Conservation (phyloP, 345 rosid genomes). For the Abelmoschus esculentus region DNA sequence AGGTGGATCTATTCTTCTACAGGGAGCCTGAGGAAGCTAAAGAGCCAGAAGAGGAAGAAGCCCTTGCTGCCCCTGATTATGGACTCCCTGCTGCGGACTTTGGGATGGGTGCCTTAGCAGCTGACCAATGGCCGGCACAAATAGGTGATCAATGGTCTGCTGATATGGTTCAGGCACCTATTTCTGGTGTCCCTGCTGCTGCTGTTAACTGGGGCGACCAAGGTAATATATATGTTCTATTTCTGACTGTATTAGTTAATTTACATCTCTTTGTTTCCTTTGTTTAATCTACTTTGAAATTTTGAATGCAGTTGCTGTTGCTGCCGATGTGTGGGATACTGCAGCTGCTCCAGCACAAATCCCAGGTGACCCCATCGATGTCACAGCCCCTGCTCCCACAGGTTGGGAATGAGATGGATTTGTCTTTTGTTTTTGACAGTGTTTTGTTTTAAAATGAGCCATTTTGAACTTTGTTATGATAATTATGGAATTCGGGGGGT, state of each 20-base stretch:
- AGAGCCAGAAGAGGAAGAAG: constrained; percentile 58
- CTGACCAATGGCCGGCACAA: constrained; percentile 52
- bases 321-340: constrained; percentile 45
- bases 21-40: constrained; percentile 73
- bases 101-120: constrained; percentile 16
- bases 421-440: neutral
- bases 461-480: constrained; percentile 11
- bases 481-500: constrained; percentile 5
- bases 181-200: constrained; percentile 45
- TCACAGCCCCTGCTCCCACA: constrained; percentile 4
- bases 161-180: constrained; percentile 45
- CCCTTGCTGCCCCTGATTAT: constrained; percentile 36
- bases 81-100: constrained; percentile 30
- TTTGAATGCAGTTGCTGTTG: constrained; percentile 12
- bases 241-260: neutral
- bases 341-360: constrained; percentile 23
- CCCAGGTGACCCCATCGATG: neutral
- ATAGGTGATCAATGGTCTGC: constrained; percentile 54
- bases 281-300: neutral
- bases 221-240: neutral
- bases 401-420: constrained; percentile 40
- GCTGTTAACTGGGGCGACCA: constrained; percentile 33
- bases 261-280: neutral
- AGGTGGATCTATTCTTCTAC: constrained; percentile 78
- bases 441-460: constrained; percentile 10